Evolutionary conservation across 345 rosid species (phyloP), one percentile per base, ranked within the genome.

Genomic region (Syzygium grande): DNA sequence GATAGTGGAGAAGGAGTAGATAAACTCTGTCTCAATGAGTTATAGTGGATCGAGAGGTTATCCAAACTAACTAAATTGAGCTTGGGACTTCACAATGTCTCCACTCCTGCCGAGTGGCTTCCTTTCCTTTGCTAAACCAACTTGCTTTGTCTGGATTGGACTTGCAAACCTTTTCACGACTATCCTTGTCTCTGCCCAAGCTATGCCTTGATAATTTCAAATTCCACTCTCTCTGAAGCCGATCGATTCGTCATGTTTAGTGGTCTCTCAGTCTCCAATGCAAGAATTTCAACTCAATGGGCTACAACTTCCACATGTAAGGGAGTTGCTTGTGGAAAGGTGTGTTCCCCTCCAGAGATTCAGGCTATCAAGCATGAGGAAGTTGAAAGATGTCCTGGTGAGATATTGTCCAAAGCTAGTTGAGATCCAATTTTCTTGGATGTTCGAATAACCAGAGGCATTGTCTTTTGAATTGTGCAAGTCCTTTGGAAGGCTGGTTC

Each of bases 311-410:
- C 65, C 30, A 59, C n/a, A 27, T 59, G 6, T 27, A 27, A 27
- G 29, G 30, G 0, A 27, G 0, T 27, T 59, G 4, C 3, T 0
- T 27, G 14, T 59, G 5, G 0, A 0, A 2, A 0, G 1, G 29
- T 27, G 68, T 23, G 17, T 12, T 6, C 12, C 8, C 30, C 34
- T 61, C 2, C 0, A 27, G 7, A 27, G 34, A n/a, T n/a, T 61
- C 17, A n/a, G 4, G 68, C 34, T 27, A 0, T 0, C 0, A 59
- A 12, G 30, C 0, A 27, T 12, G 68, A 27, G 30, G n/a, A 27
- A 27, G 30, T 1, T 5, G 68, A 15, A 12, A 12, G 2, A 0
- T 27, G 1, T 27, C 68, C 1, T 13, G 14, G 9, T 59, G 4
- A 0, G 0, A 0, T 0, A 0, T 1, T 27, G 30, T 61, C 34